Conservation (phyloP, 179 eudicot genomes). For the Gypsophila paniculata region DNA sequence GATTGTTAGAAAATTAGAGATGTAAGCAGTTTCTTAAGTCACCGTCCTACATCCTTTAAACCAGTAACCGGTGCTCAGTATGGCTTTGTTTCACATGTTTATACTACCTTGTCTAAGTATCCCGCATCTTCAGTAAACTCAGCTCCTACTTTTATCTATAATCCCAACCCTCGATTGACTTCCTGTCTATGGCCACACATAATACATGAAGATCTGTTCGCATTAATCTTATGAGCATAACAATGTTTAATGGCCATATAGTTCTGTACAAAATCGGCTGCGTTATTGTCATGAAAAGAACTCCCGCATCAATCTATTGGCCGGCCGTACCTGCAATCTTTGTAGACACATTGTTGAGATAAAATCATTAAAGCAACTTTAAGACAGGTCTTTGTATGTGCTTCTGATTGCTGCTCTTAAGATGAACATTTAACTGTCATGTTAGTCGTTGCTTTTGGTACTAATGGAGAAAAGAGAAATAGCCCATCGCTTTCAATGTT, state of each 20-base stretch:
- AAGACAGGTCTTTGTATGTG: background rate
- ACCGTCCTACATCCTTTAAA: background rate
- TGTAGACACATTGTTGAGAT: no score
- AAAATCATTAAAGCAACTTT: background rate
- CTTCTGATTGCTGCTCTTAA: no score
- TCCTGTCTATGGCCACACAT: background rate
- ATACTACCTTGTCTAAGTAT: background rate
- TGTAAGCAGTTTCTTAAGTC: background rate
- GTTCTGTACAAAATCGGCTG: background rate
- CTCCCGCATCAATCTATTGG: background rate
- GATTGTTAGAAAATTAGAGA: background rate
- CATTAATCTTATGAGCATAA: background rate
- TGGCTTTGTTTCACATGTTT: background rate
- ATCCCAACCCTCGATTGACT: background rate
- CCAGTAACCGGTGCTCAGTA: background rate
- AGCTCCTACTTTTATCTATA: background rate
- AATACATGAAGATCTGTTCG: background rate
- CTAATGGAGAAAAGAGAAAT: no score
- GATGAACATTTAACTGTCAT: no score
- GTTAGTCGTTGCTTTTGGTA: no score
- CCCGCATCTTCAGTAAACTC: background rate
- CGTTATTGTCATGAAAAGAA: background rate
- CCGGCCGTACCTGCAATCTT: background rate
- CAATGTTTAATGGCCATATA: constrained; percentile 1
- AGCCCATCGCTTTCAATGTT: no score